Percentiles rank a stretch among this genome's conserved stretches.
phyloP scores from a whole-genome alignment of 306 rosid genomes.

The Acacia crassicarpa region DNA sequence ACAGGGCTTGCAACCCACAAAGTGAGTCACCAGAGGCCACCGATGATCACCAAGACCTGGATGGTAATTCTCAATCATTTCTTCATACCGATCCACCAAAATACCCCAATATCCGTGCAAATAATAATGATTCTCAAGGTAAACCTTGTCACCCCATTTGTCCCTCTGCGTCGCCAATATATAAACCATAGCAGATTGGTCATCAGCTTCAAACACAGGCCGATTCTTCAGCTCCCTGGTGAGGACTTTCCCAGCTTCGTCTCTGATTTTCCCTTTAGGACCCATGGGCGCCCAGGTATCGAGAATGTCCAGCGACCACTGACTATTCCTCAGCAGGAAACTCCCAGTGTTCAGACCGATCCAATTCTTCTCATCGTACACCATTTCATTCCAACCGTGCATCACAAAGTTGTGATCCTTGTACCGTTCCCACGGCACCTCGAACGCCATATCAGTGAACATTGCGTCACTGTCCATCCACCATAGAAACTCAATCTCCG shows the following conservation, averaged over 20 bases:
- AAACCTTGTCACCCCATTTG: slow-evolving; percentile 69
- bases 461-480: slow-evolving; percentile 99
- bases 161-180: slow-evolving; percentile 52
- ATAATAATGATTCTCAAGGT: slow-evolving; percentile 63
- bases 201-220: slow-evolving; percentile 88
- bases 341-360: slow-evolving; percentile 85
- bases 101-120: slow-evolving; percentile 87
- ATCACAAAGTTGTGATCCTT: slow-evolving; percentile 74
- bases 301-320: slow-evolving; percentile 83
- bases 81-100: slow-evolving; percentile 81
- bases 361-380: slow-evolving; percentile 85
- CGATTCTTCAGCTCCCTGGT: slow-evolving; percentile 69
- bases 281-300: slow-evolving; percentile 98
- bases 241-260: slow-evolving; percentile 81
- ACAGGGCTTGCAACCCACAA: slow-evolving; percentile 90
- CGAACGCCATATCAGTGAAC: slow-evolving; percentile 96
- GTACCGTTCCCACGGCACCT: slow-evolving; percentile 89
- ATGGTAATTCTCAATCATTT: slow-evolving; percentile 66
- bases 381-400: slow-evolving; percentile 92
- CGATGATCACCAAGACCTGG: slow-evolving; percentile 84
- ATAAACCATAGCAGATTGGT: slow-evolving; percentile 87
- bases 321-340: slow-evolving; percentile 72
- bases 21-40: slow-evolving; percentile 90
- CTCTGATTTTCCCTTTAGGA: slow-evolving; percentile 85
- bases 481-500: slow-evolving; percentile 88